Evolutionary conservation across 2,329 filamentous ascomycete species (phyloP), one percentile per base, ranked within the genome.

Genomic region (Arthrinium phaeospermum): DNA sequence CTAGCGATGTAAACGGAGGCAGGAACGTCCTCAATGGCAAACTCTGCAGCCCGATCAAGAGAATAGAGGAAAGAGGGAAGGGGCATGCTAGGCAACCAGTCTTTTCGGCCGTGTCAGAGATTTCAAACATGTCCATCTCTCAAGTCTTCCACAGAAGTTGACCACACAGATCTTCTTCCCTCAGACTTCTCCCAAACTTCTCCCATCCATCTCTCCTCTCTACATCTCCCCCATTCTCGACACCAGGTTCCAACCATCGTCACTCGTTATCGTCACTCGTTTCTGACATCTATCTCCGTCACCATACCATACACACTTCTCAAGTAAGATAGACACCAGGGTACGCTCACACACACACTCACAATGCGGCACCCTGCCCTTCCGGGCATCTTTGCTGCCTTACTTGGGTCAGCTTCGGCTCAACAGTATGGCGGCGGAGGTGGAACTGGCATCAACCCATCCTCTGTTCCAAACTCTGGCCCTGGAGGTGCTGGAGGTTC

Each of bases 161-260:
- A 6, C 12, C 22, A 4, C 19, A 14, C 57, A 22, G 34, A 14
- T 71, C 71, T 71, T 72, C 34, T 44, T 45, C n/a, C 71, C 34
- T 57, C 41, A 49, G 71, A 69, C 69, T 49, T 67, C 64, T 30
- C 27, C 2, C 27, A 30, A 30, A 30, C 27, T 71, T 37, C 37
- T 41, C 47, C 30, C 71, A 64, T 70, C 67, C 51, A 37, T 73
- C 71, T 72, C 71, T 69, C 68, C 69, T 70, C 57, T 51, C 37
- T 71, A 69, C 37, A 41, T 41, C 41, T 71, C 68, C 73, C 73
- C 73, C 72, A 68, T 69, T 53, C 69, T 69, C 47, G 46, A 70
- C 51, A 70, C 67, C 70, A 67, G 37, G 37, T 44, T 37, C 70
- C 34, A 41, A n/a, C 37, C 51, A 67, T 68, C 69, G 69, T 70